Base-by-base conservation (phyloP, 352 stramenopile genomes). In the Phytophthora constricta region DNA sequence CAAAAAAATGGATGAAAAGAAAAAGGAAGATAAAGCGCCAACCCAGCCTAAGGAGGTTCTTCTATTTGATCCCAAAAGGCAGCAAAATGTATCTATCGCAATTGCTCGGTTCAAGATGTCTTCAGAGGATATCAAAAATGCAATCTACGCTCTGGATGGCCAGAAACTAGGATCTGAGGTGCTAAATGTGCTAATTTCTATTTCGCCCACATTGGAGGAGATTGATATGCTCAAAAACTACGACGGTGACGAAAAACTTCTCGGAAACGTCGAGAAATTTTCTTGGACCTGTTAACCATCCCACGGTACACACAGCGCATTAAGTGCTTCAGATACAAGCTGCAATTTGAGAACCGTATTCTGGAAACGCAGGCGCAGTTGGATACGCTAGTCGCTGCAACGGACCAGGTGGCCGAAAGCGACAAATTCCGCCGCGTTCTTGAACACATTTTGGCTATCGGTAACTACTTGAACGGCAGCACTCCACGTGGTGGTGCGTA, bases 1-100 rank as follows among this genome's bases (percentile, higher is more conserved):
- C 78, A 16, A 91, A 87, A 70, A 93, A 93, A 57, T 81, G 28
- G 83, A 92, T n/a, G 84, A 93, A 34, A 92, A 91, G 70, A 93
- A 93, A 49, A 92, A 94, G 41, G 79, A 92, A 43, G 77, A 80
- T 17, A 79, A 79, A n/a, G 53, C 67, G 7, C 42, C 65, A 27
- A 31, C 58, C 0, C 74, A 79, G 45, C 84, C 84, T 0, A 86
- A 92, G 64, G 79, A 86, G 34, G 88, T 96, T 7, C 74, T 95
- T 22, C 77, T 99, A 16, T 92, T 99, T 48, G 97, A 99, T 66
- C 85, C 93, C 2, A 99, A 99, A 75, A 88, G 95, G 23, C 93
- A 97, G 37, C 97, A 99, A 75, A 99, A 99, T 81, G 96, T 98
- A 1, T 97, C 94, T n/a, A 99, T 99, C 41, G 96, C 97, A 17